phyloP scores from a whole-genome alignment of 345 rosid genomes.

The Heritiera fomes region DNA sequence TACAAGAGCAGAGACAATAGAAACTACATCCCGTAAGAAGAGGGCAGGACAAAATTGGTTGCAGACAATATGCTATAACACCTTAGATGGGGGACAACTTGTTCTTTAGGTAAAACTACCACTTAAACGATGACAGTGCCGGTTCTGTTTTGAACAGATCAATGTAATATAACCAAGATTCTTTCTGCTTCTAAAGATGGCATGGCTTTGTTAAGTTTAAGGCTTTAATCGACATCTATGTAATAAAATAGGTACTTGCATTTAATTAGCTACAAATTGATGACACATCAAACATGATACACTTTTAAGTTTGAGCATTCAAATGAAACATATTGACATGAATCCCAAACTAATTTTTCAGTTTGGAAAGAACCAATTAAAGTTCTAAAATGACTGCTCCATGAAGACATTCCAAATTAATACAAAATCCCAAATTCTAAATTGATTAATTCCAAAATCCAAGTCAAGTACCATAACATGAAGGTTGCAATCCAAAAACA shows the following conservation, averaged over 20 bases:
- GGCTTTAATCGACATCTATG: neutral
- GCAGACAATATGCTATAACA: neutral
- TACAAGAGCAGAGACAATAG: neutral
- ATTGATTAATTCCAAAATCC: conserved; percentile 1
- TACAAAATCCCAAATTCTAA: neutral
- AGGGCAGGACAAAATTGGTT: neutral
- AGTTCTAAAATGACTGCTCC: conserved; percentile 2
- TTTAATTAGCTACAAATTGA: neutral
- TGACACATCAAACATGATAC: conserved; percentile 6
- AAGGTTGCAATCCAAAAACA: neutral
- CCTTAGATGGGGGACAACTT: neutral
- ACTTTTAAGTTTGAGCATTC: neutral
- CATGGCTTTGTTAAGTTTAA: neutral
- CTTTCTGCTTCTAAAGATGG: neutral
- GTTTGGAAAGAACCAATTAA: neutral
- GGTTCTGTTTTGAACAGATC: neutral
- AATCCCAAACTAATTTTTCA: neutral
- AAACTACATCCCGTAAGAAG: neutral
- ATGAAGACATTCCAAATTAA: neutral
- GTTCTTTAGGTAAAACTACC: neutral
- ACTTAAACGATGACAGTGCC: neutral
- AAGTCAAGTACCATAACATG: neutral
- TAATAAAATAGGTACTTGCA: neutral
- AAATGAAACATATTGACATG: conserved; percentile 5
- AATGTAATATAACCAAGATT: neutral